Evolutionary conservation across 192 early-diverging fungal species (phyloP).

Genomic region (Backusella westeae): DNA sequence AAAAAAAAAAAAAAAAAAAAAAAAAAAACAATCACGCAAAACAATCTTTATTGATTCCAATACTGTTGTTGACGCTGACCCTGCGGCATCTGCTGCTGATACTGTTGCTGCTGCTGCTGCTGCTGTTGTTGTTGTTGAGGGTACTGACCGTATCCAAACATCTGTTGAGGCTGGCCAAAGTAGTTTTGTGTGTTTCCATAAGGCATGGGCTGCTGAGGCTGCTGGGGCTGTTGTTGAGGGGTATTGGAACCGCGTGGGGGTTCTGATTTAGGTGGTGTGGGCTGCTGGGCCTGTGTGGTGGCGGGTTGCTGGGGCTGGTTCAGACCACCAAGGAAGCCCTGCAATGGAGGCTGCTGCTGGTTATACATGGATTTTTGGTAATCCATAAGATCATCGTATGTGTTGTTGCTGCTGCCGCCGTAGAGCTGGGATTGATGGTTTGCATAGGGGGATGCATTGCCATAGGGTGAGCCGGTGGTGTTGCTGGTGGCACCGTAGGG

Average conservation of each 20-base stretch:
- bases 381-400: slow-evolving; percentile 45
- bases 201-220: background rate
- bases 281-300: slow-evolving; percentile 18
- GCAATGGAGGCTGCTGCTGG: slow-evolving; percentile 17
- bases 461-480: slow-evolving; percentile 34
- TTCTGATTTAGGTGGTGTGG: slow-evolving; percentile 30
- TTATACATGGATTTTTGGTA: slow-evolving; percentile 43
- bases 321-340: slow-evolving; percentile 13
- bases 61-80: slow-evolving; percentile 11
- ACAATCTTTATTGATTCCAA: slow-evolving; percentile 33
- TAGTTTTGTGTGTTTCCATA: background rate
- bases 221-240: slow-evolving; percentile 14
- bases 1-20: background rate
- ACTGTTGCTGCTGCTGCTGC: slow-evolving; percentile 10
- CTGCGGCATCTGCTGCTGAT: slow-evolving; percentile 25
- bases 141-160: slow-evolving; percentile 1
- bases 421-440: slow-evolving; percentile 18
- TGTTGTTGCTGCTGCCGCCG: background rate
- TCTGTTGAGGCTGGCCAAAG: background rate
- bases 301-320: slow-evolving; percentile 37
- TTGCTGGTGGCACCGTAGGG: slow-evolving; percentile 15
- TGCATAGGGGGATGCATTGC: slow-evolving; percentile 33
- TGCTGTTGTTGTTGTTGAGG: slow-evolving; percentile 18
- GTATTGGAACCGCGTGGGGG: slow-evolving; percentile 15
- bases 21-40: background rate